phyloP scores from a whole-genome alignment of 1,139 yeast genomes.

The Protomyces macrosporus region DNA sequence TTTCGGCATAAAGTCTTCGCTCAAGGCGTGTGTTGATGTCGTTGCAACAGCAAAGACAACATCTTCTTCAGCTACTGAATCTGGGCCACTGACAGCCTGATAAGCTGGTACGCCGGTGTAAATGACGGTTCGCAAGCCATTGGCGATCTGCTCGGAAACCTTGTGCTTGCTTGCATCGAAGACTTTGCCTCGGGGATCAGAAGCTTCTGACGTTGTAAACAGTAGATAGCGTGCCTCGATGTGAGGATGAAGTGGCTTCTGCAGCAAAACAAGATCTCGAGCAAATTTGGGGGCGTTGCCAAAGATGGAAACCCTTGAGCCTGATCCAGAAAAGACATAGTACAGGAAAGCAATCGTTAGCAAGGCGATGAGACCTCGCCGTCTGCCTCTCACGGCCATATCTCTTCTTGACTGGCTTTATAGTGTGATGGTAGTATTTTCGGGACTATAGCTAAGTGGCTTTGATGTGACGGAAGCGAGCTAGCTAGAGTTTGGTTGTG shows the following conservation, averaged over 20 bases:
- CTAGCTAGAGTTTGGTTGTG: too few species aligned
- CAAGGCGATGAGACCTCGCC: neutral
- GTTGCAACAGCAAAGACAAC: conserved; percentile 20
- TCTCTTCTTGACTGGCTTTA: too few species aligned
- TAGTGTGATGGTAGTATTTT: too few species aligned
- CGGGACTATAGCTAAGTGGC: too few species aligned
- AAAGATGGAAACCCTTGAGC: neutral
- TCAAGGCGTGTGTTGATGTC: conserved; percentile 4
- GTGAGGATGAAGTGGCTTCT: neutral
- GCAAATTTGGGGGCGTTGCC: neutral
- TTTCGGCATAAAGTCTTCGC: conserved; percentile 8
- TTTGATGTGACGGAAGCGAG: too few species aligned
- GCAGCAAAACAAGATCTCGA: conserved; percentile 2
- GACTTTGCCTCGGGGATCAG: conserved; percentile 4
- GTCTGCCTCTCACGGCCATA: neutral
- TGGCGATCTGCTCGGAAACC: neutral
- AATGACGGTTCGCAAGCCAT: neutral
- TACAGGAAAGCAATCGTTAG: neutral
- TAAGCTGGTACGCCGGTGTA: conserved; percentile 4
- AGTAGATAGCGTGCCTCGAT: conserved; percentile 1
- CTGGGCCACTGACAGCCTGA: neutral
- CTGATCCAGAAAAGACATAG: neutral
- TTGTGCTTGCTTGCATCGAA: conserved; percentile 1
- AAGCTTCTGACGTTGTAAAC: conserved; percentile 8
- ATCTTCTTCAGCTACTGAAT: neutral